Evolutionary conservation across 1,139 yeast genomes (phyloP), one percentile per base, ranked within the genome.

Genomic region (Magnusiomyces fungicola): DNA sequence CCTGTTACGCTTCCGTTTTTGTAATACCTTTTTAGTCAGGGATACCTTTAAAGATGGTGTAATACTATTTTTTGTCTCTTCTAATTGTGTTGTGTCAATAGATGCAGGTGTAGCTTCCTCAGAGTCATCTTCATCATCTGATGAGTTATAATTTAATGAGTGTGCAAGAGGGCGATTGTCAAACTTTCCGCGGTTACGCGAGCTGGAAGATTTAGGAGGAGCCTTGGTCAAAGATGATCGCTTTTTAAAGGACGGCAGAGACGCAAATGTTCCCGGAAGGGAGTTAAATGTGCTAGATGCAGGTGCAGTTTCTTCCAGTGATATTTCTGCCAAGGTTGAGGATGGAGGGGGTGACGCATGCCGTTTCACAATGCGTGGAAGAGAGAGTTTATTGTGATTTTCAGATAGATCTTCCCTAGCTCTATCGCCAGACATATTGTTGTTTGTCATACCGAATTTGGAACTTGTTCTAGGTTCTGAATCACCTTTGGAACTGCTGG

Each of bases 111-210:
- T 3, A 43, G 41, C 12, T 30, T 47, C 34, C 29, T 32, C n/a
- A 14, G n/a, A 32, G 24, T 25, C 19, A 7, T 27, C 32, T 25
- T 71, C 77, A 14, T 75, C 76, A 3, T 76, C 81, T 38, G 76
- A 47, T 36, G 71, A 66, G 49, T 73, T 77, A 53, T 69, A 78
- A 58, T 85, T 83, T 55, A 85, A 74, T 1, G 82, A 79, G 67
- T 85, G 92, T 49, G 81, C 83, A 81, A 84, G 75, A 1, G 94
- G 95, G 43, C 81, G 60, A 27, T n/a, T n/a, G n/a, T n/a, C n/a
- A n/a, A n/a, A n/a, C n/a, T n/a, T n/a, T n/a, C n/a, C n/a, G n/a
- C n/a, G n/a, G n/a, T n/a, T n/a, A n/a, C n/a, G n/a, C n/a, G n/a
- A n/a, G n/a, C n/a, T n/a, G n/a, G n/a, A n/a, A n/a, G n/a, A n/a